Base-by-base conservation (phyloP, 192 early-diverging fungal genomes). In the Cladochytrium replicatum region DNA sequence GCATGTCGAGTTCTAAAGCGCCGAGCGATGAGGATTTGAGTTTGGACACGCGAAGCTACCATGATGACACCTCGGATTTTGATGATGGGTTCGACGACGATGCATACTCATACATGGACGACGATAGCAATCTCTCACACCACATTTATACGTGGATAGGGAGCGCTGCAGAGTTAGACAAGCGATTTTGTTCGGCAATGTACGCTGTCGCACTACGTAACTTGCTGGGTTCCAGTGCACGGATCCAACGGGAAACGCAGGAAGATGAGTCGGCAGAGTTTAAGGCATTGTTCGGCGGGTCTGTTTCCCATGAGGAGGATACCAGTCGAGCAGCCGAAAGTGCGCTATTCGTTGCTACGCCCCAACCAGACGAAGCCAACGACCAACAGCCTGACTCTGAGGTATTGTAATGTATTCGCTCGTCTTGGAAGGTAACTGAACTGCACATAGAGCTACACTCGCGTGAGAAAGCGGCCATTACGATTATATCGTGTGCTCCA, bases 161-260 rank as follows among this genome's bases (percentile, higher is more conserved):
- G 1, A 27, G n/a, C 3, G 23, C 45, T 19, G 63, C 74, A 17
- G 69, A 76, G 43, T 43, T 62, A 13, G 74, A 76, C 49, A 76
- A 76, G 47, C 60, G 64, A 9, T 76, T 76, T 46, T 76, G 74
- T 50, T 43, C 43, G 17, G 74, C 74, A 29, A 67, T 76, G 64
- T 76, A 43, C 49, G 50, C 67, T 13, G 66, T 72, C 6, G 69
- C 55, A 4, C 43, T 73, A 15, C 56, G 72, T 50, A 66, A 75
- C 43, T 48, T 48, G 54, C 15, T 73, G 13, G 53, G 46, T 5
- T 42, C 55, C 2, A 43, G 34, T 2, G 48, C 23, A 7, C 31
- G 25, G 19, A 59, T 73, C 9, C 29, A 57, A 39, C 46, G 67
- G 4, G 48, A 57, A 29, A 47, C 50, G 0, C 21, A 49, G 21